Conservation (phyloP, 1,139 yeast species). For the Magnusiomyces suaveolens region DNA sequence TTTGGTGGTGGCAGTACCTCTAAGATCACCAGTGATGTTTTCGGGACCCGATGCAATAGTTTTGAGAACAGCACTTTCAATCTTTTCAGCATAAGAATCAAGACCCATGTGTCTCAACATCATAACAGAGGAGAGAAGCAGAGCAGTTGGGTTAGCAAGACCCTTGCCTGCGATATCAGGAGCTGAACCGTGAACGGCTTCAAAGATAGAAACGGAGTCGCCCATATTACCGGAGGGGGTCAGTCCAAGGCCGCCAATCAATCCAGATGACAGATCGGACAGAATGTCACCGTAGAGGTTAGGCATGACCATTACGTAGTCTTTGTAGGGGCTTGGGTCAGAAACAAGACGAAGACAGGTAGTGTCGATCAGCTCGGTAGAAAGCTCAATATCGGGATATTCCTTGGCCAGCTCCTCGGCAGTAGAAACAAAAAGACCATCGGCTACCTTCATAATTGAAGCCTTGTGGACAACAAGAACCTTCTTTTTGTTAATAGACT, state of each 20-base stretch:
- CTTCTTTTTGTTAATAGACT: conserved; percentile 77
- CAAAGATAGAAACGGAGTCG: conserved; percentile 91
- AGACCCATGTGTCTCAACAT: conserved; percentile 98
- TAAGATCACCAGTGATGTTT: conserved; percentile 90
- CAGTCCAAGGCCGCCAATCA: conserved; percentile 96
- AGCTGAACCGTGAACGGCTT: conserved; percentile 98
- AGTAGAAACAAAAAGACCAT: conserved; percentile 88
- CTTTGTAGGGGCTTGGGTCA: conserved; percentile 74
- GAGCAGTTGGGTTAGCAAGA: conserved; percentile 96
- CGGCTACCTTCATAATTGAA: conserved; percentile 94
- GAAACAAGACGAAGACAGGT: conserved; percentile 84
- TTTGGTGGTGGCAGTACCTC: conserved; percentile 81
- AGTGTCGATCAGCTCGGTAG: conserved; percentile 87
- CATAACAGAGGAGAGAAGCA: conserved; percentile 91
- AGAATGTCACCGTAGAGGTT: conserved; percentile 95
- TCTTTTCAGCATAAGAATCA: conserved; percentile 65
- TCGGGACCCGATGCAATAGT: conserved; percentile 94
- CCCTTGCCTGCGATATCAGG: conserved; percentile 98
- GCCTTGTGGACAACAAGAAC: conserved; percentile 96
- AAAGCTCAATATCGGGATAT: conserved; percentile 80
- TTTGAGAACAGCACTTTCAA: conserved; percentile 79
- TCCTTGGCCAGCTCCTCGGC: conserved; percentile 85
- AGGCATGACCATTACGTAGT: conserved; percentile 97
- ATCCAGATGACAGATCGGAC: conserved; percentile 94
- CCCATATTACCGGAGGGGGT: conserved; percentile 99